A percentile compares a stretch with the other conserved stretches of the same genome.
Evolutionary conservation across 73 alveolate genomes (phyloP).

Genomic region (Effrenium voratum): DNA sequence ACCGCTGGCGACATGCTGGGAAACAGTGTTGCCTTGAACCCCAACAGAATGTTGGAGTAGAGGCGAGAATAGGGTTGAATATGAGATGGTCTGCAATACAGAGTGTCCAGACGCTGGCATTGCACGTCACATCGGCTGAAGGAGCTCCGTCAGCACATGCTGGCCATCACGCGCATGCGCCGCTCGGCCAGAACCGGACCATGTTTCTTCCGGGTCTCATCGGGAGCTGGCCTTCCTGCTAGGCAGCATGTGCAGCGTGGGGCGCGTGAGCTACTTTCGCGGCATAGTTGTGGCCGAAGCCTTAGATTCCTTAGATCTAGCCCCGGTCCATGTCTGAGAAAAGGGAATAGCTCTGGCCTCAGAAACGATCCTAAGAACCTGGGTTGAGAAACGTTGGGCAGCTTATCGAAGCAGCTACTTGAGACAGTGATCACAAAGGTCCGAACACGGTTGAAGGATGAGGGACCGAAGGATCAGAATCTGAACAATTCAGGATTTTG

Average conservation of each 20-base stretch:
- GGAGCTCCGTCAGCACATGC: constrained; percentile 69
- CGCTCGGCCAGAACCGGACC: background rate
- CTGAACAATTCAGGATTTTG: no score
- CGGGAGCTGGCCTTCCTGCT: background rate
- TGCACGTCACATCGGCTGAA: background rate
- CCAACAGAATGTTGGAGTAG: background rate
- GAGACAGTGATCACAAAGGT: no score
- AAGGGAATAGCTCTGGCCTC: background rate
- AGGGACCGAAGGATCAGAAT: no score
- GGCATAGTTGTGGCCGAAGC: constrained; percentile 44
- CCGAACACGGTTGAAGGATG: no score
- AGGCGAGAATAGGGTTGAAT: background rate
- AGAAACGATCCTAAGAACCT: background rate
- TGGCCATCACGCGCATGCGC: constrained; percentile 67
- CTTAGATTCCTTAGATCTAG: background rate
- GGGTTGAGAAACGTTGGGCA: background rate
- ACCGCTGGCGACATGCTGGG: no score
- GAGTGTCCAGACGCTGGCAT: background rate
- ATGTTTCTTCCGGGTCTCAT: background rate
- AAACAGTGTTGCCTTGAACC: no score
- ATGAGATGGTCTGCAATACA: background rate
- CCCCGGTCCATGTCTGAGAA: background rate
- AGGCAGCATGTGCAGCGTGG: constrained; percentile 91
- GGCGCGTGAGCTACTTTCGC: constrained; percentile 68
- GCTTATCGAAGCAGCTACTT: background rate